Base-by-base conservation (phyloP, 1,284 basidiomycete genomes). In the Leccinum pachyderme region DNA sequence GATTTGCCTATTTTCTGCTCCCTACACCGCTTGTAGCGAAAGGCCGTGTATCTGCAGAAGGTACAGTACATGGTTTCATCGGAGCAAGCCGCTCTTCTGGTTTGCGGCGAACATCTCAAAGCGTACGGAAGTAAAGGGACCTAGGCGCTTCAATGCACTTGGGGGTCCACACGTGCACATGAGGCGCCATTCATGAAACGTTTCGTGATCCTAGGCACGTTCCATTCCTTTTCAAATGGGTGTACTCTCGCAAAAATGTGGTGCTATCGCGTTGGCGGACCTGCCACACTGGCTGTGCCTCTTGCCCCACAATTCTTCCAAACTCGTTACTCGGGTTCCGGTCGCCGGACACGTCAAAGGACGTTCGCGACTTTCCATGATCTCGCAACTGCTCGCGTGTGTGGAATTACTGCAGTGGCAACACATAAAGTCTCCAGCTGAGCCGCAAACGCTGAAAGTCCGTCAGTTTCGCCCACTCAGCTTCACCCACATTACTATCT, bases 351-450 rank as follows among this genome's bases (percentile, higher is more conserved):
- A 37, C 35, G 9, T 18, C 35, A 37, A 37, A 18, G 35, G 8
- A 37, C 8, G 22, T 15, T 25, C 41, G 12, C 24, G 24, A 13
- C 41, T 37, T 7, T 24, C 28, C 46, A 18, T 24, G 11, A 24
- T 43, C 39, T 32, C 43, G n/a, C 15, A 32, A 31, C 11, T 54
- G 65, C n/a, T 65, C 61, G 63, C 64, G 55, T 67, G 63, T 63
- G 53, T 39, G 33, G 35, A 48, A n/a, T n/a, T n/a, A n/a, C n/a
- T n/a, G n/a, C n/a, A n/a, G 29, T 2, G 3, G 9, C 24, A 43
- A 56, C 44, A 57, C 52, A 61, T 67, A 67, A 64, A 59, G 22
- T 12, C 25, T 28, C 13, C 41, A 5, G 5, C n/a, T n/a, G n/a
- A 6, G 11, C 2, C 15, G 3, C 24, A 7, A 18, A 12, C 22